Base-by-base conservation (phyloP, 192 early-diverging fungal species). In the Mortierella antarctica region DNA sequence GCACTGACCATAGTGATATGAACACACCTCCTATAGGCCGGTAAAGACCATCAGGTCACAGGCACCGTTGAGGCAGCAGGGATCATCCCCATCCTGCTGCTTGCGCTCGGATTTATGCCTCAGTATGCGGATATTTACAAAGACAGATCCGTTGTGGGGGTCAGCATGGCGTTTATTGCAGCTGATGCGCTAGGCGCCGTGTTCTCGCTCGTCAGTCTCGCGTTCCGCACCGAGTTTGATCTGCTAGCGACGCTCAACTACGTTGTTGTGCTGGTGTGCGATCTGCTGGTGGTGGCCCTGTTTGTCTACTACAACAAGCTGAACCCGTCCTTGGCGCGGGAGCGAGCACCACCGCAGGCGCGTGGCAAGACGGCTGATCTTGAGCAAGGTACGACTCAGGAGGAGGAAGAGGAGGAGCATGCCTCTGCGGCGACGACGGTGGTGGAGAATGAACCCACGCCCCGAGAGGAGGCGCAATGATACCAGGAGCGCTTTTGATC, bases 131-230 rank as follows among this genome's bases (percentile, higher is more conserved):
- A 85, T 5, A 87, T 87, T 14, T 74, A 76, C 21, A 60, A 49
- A 4, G 57, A 72, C 46, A 51, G 66, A 10, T 79, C 70, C 39
- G 83, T 87, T 0, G 82, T 85, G 0, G 83, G 83, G 20, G 70
- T 87, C 10, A 83, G 82, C 8, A 82, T 85, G 71, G 47, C 72
- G 23, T 85, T 87, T 50, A 69, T 87, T 13, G 67, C 80, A 4
- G 79, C 74, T 46, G 86, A 87, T 45, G 74, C 70, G 31, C 18
- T 60, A 6, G 86, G 86, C 4, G 71, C 83, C 7, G 45, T 87
- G 18, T 87, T 87, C 41, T 87, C 86, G 12, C 68, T 84, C 9
- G 65, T 87, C 42, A 72, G 67, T 54, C 73, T 87, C n/a, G 82
- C 59, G 18, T 52, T 76, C 14, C 51, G 73, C 4, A 54, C 63